A percentile compares a stretch with the other conserved stretches of the same genome.
These are phyloP conservation scores for Macaranga tanarius DNA, from an alignment of 441 rosid genomes.

Conservation along the genomic window DNA sequence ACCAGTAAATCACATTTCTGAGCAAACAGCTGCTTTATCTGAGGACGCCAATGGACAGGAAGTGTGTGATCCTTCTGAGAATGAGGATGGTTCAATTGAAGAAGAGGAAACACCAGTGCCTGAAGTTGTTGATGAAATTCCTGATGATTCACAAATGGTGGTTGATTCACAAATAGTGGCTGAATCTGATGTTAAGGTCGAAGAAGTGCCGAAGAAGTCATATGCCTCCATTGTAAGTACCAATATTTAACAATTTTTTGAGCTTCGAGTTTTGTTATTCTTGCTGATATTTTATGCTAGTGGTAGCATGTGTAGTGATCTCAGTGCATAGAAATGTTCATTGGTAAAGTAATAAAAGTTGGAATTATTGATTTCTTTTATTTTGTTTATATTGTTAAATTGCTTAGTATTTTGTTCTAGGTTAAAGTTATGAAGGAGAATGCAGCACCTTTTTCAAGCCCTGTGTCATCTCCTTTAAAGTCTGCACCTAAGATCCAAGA, in stretches of 20 bases:
- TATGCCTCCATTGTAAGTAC: constrained; percentile 71
- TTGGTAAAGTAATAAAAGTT: background rate
- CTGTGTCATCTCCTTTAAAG: constrained; percentile 43
- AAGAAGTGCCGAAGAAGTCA: constrained; percentile 65
- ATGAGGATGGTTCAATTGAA: constrained; percentile 47
- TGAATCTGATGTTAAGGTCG: constrained; percentile 45
- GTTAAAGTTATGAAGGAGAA: constrained; percentile 68
- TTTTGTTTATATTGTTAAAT: background rate
- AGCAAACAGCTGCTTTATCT: constrained; percentile 31
- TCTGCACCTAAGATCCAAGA: constrained; percentile 53
- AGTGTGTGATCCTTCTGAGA: constrained; percentile 50
- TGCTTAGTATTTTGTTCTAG: constrained; percentile 27
- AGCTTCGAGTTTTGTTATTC: background rate
- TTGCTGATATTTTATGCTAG: constrained; percentile 6
- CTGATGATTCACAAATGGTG: constrained; percentile 28
- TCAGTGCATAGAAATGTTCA: background rate
- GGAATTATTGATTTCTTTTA: background rate
- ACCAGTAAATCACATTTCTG: constrained; percentile 36
- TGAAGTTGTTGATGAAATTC: constrained; percentile 57
- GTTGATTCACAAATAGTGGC: constrained; percentile 34
- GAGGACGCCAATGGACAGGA: constrained; percentile 43
- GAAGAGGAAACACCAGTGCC: constrained; percentile 55
- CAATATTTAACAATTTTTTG: background rate
- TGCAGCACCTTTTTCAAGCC: constrained; percentile 34
- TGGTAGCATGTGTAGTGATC: constrained; percentile 1